These are phyloP conservation scores for Claviceps cyperi DNA, from an alignment of 2,329 filamentous ascomycete species.

Conservation along the genomic window DNA sequence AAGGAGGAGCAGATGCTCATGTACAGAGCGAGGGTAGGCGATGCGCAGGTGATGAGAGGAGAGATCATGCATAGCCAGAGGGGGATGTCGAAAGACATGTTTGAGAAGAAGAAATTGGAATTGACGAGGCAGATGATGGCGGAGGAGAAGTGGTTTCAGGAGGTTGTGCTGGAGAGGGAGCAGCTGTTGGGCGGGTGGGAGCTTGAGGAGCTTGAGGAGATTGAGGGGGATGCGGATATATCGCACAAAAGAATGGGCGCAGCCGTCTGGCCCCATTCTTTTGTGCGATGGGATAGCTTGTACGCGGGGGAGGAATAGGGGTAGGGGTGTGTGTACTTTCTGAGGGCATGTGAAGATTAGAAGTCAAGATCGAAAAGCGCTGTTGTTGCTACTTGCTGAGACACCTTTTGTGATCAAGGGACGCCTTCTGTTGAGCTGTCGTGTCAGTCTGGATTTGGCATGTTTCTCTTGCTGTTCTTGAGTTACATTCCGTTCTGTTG, in stretches of 20 bases:
- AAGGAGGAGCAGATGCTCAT: conserved; percentile 24
- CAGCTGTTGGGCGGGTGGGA: conserved; percentile 28
- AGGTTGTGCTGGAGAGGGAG: conserved; percentile 29
- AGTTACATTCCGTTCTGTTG: too few species aligned
- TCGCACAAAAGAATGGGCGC: too few species aligned
- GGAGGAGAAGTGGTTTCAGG: conserved; percentile 33
- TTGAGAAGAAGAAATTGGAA: conserved; percentile 17
- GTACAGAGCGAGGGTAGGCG: conserved; percentile 22
- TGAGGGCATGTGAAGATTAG: too few species aligned
- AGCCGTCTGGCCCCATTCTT: too few species aligned
- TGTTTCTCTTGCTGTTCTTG: too few species aligned
- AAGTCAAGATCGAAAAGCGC: too few species aligned
- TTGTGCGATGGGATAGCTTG: too few species aligned
- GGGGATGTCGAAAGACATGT: conserved; percentile 15
- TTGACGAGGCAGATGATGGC: conserved; percentile 21
- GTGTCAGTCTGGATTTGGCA: too few species aligned
- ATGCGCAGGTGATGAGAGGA: conserved; percentile 24
- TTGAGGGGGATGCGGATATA: conserved; percentile 26
- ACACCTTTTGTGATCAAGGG: too few species aligned
- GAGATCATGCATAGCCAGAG: conserved; percentile 29
- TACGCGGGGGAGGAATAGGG: conserved; percentile 12
- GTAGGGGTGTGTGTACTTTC: too few species aligned
- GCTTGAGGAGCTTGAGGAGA: conserved; percentile 25
- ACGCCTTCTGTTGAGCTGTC: too few species aligned
- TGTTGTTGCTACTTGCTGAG: too few species aligned